These are phyloP conservation scores for Pythium diclinum DNA, from an alignment of 352 stramenopile genomes.

Conservation along the genomic window DNA sequence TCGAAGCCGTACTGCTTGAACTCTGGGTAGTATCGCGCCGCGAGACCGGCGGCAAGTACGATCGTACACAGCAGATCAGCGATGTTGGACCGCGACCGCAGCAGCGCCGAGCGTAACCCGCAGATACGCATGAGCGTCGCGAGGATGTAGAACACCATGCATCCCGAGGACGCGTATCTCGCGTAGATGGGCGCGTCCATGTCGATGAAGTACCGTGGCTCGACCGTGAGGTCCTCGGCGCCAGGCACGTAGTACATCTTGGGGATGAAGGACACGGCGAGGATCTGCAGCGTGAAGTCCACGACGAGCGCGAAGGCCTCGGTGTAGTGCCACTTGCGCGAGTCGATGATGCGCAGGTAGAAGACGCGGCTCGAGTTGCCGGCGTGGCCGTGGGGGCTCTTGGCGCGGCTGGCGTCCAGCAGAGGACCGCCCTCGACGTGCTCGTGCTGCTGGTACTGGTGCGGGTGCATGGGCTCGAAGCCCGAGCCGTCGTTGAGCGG, in stretches of 20 bases:
- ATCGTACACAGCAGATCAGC: slow-evolving; percentile 55
- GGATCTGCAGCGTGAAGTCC: slow-evolving; percentile 83
- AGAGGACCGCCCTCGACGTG: neutral
- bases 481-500: slow-evolving; percentile 1
- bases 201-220: slow-evolving; percentile 58
- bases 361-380: slow-evolving; percentile 42
- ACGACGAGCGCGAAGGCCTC: slow-evolving; percentile 82
- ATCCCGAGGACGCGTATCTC: slow-evolving; percentile 36
- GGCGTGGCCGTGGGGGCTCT: neutral
- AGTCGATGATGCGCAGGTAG: slow-evolving; percentile 81
- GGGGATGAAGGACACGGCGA: slow-evolving; percentile 78
- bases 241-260: slow-evolving; percentile 35
- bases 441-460: slow-evolving; percentile 9
- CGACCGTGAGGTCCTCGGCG: slow-evolving; percentile 55
- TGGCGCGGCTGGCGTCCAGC: slow-evolving; percentile 4
- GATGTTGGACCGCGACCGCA: slow-evolving; percentile 82
- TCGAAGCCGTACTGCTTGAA: slow-evolving; percentile 49
- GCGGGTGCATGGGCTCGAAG: slow-evolving; percentile 15
- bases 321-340: slow-evolving; percentile 87
- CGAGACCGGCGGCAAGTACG: neutral
- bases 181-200: neutral
- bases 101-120: slow-evolving; percentile 65
- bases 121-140: slow-evolving; percentile 80
- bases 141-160: slow-evolving; percentile 81
- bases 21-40: slow-evolving; percentile 18